A percentile compares a stretch with the other conserved stretches of the same genome.
Conservation (phyloP, 2,329 filamentous ascomycete genomes). For the Aspergillus pseudotamarii region DNA sequence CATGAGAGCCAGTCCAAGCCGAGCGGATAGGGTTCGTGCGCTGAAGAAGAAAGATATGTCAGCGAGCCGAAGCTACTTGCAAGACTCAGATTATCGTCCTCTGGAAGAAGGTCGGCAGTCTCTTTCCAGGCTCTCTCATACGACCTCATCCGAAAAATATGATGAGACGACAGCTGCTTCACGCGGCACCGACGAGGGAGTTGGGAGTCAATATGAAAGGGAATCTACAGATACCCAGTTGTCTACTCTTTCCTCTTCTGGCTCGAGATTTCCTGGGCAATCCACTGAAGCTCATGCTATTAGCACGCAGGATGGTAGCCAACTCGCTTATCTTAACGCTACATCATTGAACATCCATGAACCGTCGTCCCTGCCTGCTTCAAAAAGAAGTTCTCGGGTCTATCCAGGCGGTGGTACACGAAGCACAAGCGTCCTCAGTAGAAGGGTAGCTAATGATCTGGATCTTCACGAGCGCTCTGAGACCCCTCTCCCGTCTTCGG, state of each 20-base stretch:
- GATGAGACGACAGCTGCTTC: not conserved
- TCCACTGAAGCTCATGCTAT: slow-evolving; percentile 9
- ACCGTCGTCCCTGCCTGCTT: slow-evolving; percentile 8
- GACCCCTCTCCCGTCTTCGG: slow-evolving; percentile 43
- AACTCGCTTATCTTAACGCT: slow-evolving; percentile 11
- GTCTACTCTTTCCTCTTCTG: slow-evolving; percentile 30
- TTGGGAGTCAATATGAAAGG: not conserved
- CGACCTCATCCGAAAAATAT: not conserved
- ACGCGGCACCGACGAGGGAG: not conserved
- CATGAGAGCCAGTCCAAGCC: slow-evolving; percentile 20
- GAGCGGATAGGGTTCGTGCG: slow-evolving; percentile 30
- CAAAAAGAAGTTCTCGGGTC: slow-evolving; percentile 19
- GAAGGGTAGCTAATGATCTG: slow-evolving; percentile 20
- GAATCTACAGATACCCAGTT: not conserved
- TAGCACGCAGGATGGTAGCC: slow-evolving; percentile 22
- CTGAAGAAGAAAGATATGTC: slow-evolving; percentile 32
- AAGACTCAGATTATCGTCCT: slow-evolving; percentile 9
- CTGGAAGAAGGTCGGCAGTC: slow-evolving; percentile 2
- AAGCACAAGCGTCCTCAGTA: slow-evolving; percentile 25
- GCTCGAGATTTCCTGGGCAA: slow-evolving; percentile 23
- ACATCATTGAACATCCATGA: slow-evolving; percentile 16
- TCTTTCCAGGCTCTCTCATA: not conserved
- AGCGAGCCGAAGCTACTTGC: slow-evolving; percentile 25
- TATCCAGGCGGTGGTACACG: slow-evolving; percentile 29
- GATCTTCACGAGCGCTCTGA: slow-evolving; percentile 25